phyloP scores from a whole-genome alignment of 2,329 filamentous ascomycete genomes.

The Metarhizium brunneum region DNA sequence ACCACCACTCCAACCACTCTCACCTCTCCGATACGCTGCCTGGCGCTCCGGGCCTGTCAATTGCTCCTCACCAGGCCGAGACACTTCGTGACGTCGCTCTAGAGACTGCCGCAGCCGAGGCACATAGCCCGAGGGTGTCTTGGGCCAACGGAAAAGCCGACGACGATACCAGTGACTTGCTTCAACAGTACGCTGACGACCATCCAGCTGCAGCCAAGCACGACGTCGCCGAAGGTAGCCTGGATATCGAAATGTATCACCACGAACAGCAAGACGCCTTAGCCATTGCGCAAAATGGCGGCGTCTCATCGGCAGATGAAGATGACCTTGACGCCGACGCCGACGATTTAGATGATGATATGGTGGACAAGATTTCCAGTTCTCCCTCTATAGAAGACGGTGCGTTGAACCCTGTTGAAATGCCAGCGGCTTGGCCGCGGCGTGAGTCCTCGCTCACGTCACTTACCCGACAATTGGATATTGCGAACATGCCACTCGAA shows the following conservation, averaged over 20 bases:
- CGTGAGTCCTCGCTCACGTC: slow-evolving; percentile 33
- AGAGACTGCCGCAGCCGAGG: slow-evolving; percentile 65
- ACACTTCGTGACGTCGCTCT: slow-evolving; percentile 72
- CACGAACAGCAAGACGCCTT: slow-evolving; percentile 44
- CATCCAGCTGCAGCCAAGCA: slow-evolving; percentile 13
- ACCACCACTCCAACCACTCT: slow-evolving; percentile 44
- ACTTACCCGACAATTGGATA: slow-evolving; percentile 22
- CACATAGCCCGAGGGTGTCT: slow-evolving; percentile 53
- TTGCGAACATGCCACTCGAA: slow-evolving; percentile 19
- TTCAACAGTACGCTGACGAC: slow-evolving; percentile 37
- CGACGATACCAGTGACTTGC: slow-evolving; percentile 24
- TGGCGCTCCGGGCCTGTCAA: slow-evolving; percentile 31
- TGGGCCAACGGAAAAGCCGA: slow-evolving; percentile 31
- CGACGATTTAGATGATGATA: slow-evolving; percentile 75
- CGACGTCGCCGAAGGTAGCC: slow-evolving; percentile 9
- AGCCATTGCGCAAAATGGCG: slow-evolving; percentile 53
- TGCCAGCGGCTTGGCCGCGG: slow-evolving; percentile 31
- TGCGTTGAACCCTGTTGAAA: slow-evolving; percentile 53
- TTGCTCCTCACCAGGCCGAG: slow-evolving; percentile 77
- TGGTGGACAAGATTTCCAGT: slow-evolving; percentile 98
- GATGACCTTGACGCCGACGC: slow-evolving; percentile 54
- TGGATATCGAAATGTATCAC: slow-evolving; percentile 22
- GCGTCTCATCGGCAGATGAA: slow-evolving; percentile 43
- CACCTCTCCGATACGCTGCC: slow-evolving; percentile 25
- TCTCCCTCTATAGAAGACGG: slow-evolving; percentile 98